Percentiles rank a stretch among this genome's conserved stretches.
phyloP scores from a whole-genome alignment of 208 protist genomes.

The Crithidia expoeki region DNA sequence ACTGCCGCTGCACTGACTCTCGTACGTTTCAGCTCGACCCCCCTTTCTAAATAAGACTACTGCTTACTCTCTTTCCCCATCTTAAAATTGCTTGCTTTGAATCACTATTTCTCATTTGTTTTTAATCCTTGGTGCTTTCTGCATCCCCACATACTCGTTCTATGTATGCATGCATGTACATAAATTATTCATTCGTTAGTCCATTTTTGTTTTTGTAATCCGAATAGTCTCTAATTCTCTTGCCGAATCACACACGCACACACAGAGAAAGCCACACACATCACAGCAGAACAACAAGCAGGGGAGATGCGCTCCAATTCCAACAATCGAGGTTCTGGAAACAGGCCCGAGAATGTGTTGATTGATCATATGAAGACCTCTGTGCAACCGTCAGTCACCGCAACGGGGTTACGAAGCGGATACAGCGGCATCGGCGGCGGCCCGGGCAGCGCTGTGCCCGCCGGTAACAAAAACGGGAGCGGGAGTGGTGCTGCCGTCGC shows the following conservation, averaged over 20 bases:
- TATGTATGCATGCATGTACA: too few species aligned
- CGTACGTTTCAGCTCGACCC: too few species aligned
- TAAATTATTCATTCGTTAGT: too few species aligned
- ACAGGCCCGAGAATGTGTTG: slow-evolving; percentile 29
- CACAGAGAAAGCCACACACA: slow-evolving; percentile 3
- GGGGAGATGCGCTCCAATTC: slow-evolving; percentile 19
- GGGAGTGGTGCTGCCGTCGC: background rate
- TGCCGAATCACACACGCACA: background rate
- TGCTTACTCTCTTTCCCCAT: too few species aligned
- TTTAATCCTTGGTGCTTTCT: too few species aligned
- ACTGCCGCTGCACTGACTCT: too few species aligned
- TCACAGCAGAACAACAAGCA: background rate
- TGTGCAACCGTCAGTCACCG: slow-evolving; percentile 10
- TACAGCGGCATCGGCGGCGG: slow-evolving; percentile 25
- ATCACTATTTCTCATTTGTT: too few species aligned
- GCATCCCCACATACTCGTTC: too few species aligned
- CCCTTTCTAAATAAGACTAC: too few species aligned
- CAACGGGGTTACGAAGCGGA: slow-evolving; percentile 19
- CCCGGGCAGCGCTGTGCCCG: slow-evolving; percentile 12
- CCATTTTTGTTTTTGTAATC: slow-evolving; percentile 15
- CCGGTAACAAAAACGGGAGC: background rate
- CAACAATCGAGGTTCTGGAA: background rate
- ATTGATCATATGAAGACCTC: slow-evolving; percentile 61
- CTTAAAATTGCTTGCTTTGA: too few species aligned
- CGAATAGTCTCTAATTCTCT: too few species aligned